Conservation (phyloP, 139 green algal species). For the Chlamydomonas eustigma region DNA sequence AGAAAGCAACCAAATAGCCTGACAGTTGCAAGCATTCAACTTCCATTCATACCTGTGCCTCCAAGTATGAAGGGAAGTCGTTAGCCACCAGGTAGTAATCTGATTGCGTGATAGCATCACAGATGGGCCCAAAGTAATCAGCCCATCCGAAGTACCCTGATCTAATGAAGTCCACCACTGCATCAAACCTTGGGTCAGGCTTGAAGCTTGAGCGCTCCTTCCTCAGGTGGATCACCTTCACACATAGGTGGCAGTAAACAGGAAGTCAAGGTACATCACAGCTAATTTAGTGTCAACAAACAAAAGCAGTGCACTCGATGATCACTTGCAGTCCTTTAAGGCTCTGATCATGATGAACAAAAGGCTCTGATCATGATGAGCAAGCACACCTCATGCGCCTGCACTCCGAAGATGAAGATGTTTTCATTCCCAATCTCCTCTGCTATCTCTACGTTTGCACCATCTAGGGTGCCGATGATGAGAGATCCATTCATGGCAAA, state of each 20-base stretch:
- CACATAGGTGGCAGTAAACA: no score
- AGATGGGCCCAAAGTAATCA: constrained; percentile 91
- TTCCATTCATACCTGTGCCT: constrained; percentile 60
- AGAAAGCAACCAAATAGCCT: no score
- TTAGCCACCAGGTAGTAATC: constrained; percentile 98
- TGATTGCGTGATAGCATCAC: constrained; percentile 75
- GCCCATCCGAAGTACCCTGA: constrained; percentile 88
- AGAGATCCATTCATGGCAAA: constrained; percentile 97
- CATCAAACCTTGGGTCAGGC: constrained; percentile 68
- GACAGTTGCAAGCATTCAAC: no score
- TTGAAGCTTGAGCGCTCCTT: constrained; percentile 50
- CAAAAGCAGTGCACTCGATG: no score
- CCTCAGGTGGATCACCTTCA: constrained; percentile 50
- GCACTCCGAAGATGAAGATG: constrained; percentile 86
- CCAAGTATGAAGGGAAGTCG: constrained; percentile 92
- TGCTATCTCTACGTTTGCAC: constrained; percentile 98
- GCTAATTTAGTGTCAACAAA: no score
- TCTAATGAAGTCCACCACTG: constrained; percentile 77
- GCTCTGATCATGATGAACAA: no score
- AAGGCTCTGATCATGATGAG: no score
- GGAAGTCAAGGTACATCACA: no score
- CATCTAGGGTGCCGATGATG: constrained; percentile 98
- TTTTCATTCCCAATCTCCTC: constrained; percentile 81
- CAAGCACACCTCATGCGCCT: constrained; percentile 28
- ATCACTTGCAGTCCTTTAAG: no score